Evolutionary conservation across 2,329 filamentous ascomycete species (phyloP).

Genomic region (Xylaria sp.): DNA sequence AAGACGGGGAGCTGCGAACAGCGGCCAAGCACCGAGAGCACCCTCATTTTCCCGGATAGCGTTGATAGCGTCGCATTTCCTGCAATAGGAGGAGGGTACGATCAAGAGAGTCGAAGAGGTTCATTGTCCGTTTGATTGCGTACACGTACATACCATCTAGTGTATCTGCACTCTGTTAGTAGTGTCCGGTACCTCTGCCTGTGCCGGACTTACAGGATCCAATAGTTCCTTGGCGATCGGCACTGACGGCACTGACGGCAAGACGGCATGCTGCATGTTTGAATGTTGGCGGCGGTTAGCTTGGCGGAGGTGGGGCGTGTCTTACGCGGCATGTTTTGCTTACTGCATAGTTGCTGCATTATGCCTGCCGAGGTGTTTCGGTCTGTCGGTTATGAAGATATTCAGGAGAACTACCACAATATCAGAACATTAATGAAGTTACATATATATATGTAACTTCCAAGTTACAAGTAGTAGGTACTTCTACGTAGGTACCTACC

Average conservation of each 20-base stretch:
- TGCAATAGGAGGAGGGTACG: slow-evolving; percentile 18
- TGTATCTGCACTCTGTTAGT: background rate
- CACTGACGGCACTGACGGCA: too few species aligned
- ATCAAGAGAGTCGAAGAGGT: slow-evolving; percentile 9
- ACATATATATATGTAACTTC: too few species aligned
- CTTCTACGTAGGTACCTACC: too few species aligned
- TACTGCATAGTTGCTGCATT: background rate
- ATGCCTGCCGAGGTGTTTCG: background rate
- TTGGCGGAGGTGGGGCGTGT: background rate
- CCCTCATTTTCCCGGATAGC: slow-evolving; percentile 30
- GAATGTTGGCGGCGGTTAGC: background rate
- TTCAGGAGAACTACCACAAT: background rate
- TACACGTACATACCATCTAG: background rate
- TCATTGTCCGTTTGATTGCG: slow-evolving; percentile 6
- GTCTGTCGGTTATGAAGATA: background rate
- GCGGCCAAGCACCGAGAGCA: slow-evolving; percentile 38
- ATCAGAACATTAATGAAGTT: background rate
- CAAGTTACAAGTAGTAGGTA: too few species aligned
- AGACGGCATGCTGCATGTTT: slow-evolving; percentile 21
- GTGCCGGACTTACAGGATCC: slow-evolving; percentile 11
- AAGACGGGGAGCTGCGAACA: slow-evolving; percentile 42
- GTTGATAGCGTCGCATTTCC: slow-evolving; percentile 30
- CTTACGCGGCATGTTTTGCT: slow-evolving; percentile 5
- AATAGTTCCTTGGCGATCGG: slow-evolving; percentile 29
- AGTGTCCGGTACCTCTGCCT: too few species aligned